Percentiles rank a stretch among this genome's conserved stretches.
Conservation (phyloP, 73 alveolate genomes). For the Effrenium voratum region DNA sequence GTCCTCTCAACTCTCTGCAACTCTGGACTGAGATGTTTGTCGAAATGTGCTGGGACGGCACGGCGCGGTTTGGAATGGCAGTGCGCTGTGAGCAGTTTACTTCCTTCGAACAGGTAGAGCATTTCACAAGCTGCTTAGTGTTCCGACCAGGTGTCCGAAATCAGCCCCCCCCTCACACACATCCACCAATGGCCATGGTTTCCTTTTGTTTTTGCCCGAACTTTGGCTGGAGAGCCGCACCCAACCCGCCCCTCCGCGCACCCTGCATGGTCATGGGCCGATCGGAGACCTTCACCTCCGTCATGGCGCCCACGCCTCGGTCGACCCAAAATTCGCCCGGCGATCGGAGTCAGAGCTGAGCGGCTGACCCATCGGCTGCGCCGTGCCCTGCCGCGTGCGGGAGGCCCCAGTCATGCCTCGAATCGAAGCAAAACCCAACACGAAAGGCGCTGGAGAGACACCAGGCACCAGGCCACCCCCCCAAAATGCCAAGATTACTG, state of each 20-base stretch:
- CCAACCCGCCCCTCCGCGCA: background rate
- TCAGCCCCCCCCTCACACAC: too few relatives aligned
- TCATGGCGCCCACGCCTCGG: constrained; percentile 77
- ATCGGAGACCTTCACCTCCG: constrained; percentile 81
- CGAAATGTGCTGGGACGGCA: too few relatives aligned
- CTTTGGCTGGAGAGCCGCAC: too few relatives aligned
- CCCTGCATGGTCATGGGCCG: constrained; percentile 91
- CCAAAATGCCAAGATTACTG: background rate
- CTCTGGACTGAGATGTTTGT: too few relatives aligned
- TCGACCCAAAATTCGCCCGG: background rate
- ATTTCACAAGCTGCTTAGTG: too few relatives aligned
- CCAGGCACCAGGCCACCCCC: background rate
- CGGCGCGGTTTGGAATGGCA: too few relatives aligned
- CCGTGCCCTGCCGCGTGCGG: constrained; percentile 86
- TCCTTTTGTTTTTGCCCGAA: too few relatives aligned
- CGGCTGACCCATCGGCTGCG: background rate
- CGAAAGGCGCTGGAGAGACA: background rate
- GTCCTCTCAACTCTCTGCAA: too few relatives aligned
- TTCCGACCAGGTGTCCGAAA: too few relatives aligned
- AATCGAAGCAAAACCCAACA: background rate
- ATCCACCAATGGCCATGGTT: too few relatives aligned
- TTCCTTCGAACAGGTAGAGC: too few relatives aligned
- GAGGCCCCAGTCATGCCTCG: constrained; percentile 74
- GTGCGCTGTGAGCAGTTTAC: too few relatives aligned
- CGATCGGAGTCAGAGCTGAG: background rate